phyloP scores from a whole-genome alignment of 2,329 filamentous ascomycete species.

The Aspergillus quadrilineatus region DNA sequence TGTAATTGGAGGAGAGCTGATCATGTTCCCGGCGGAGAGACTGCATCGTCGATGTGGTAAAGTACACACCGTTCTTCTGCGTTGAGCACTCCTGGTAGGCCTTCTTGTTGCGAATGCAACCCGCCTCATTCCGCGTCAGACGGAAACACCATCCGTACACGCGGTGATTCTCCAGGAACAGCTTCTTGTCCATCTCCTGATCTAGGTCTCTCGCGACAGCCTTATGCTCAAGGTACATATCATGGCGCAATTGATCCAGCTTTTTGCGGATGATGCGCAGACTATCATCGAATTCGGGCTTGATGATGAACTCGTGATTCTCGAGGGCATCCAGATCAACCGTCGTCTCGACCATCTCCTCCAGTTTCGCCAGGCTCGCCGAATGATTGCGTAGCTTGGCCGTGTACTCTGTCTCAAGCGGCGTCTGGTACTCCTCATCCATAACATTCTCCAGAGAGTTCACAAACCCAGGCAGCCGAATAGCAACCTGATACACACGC shows the following conservation, averaged over 20 bases:
- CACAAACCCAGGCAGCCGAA: slow-evolving; percentile 86
- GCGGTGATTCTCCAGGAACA: slow-evolving; percentile 94
- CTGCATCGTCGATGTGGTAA: slow-evolving; percentile 82
- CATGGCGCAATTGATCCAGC: slow-evolving; percentile 76
- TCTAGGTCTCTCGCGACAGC: slow-evolving; percentile 75
- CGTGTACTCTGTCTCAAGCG: slow-evolving; percentile 84
- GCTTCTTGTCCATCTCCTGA: slow-evolving; percentile 96
- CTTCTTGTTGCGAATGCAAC: slow-evolving; percentile 87
- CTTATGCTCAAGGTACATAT: slow-evolving; percentile 80
- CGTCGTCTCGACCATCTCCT: slow-evolving; percentile 98
- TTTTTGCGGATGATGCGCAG: slow-evolving; percentile 86
- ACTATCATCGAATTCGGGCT: slow-evolving; percentile 92
- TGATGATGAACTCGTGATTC: slow-evolving; percentile 98
- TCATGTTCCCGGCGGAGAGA: slow-evolving; percentile 85
- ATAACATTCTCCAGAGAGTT: slow-evolving; percentile 88
- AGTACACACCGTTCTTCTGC: slow-evolving; percentile 98
- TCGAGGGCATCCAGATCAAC: slow-evolving; percentile 94
- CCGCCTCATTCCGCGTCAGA: slow-evolving; percentile 83
- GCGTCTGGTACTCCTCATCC: slow-evolving; percentile 88
- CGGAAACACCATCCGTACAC: slow-evolving; percentile 97
- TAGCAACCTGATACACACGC: slow-evolving; percentile 88
- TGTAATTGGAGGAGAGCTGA: slow-evolving; percentile 90
- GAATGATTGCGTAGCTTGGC: slow-evolving; percentile 74
- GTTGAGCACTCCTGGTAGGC: slow-evolving; percentile 93
- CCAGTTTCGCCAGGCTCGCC: slow-evolving; percentile 77